phyloP scores from a whole-genome alignment of 2,329 filamentous ascomycete genomes.

The Colletotrichum agaves region DNA sequence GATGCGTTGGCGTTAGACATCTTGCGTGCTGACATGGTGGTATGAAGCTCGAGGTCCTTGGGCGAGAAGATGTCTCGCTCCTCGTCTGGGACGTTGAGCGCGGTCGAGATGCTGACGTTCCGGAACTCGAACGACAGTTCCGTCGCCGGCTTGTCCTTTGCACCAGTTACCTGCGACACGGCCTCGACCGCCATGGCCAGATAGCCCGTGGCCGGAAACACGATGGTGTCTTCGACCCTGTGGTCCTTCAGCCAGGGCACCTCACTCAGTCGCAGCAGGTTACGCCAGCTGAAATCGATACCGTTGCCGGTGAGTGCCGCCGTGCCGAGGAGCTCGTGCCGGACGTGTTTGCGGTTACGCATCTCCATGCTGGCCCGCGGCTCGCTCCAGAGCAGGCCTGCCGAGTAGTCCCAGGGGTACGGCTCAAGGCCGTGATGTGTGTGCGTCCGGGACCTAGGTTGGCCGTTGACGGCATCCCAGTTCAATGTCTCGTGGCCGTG shows the following conservation, averaged over 20 bases:
- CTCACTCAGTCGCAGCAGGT: slow-evolving; percentile 38
- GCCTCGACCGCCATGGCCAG: slow-evolving; percentile 46
- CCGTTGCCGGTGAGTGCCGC: slow-evolving; percentile 20
- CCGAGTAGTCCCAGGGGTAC: slow-evolving; percentile 38
- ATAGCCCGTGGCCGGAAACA: slow-evolving; percentile 53
- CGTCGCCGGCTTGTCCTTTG: slow-evolving; percentile 37
- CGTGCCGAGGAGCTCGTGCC: slow-evolving; percentile 39
- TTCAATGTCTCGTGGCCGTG: neutral
- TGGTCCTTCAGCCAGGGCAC: slow-evolving; percentile 57
- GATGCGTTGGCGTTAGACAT: too few relatives aligned
- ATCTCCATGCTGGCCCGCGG: slow-evolving; percentile 16
- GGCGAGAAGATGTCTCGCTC: too few relatives aligned
- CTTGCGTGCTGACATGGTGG: too few relatives aligned
- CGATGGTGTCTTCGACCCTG: slow-evolving; percentile 53
- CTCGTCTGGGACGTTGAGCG: neutral
- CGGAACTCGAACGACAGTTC: neutral
- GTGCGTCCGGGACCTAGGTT: neutral
- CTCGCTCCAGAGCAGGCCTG: slow-evolving; percentile 24
- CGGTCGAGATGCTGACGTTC: neutral
- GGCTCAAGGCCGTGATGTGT: slow-evolving; percentile 25
- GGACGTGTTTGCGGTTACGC: slow-evolving; percentile 14
- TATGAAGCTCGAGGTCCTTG: too few relatives aligned
- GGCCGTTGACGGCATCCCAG: neutral
- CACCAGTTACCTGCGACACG: too few relatives aligned
- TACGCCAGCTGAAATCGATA: slow-evolving; percentile 36